These are phyloP conservation scores for Salix dunnii DNA, from an alignment of 345 rosid genomes.

Conservation along the genomic window DNA sequence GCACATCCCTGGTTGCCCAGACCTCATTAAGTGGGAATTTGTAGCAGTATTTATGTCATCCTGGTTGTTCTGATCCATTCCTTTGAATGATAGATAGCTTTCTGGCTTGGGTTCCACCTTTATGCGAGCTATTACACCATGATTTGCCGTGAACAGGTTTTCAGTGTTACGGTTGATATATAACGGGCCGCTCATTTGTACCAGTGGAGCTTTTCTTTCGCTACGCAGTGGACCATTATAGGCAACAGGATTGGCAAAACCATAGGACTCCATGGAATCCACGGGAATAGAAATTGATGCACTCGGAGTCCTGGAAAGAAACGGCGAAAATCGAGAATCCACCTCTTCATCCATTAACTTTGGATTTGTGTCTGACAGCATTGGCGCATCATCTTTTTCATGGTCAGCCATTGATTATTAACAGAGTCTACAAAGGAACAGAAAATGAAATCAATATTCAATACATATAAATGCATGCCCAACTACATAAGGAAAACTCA, in stretches of 20 bases:
- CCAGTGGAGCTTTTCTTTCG: slow-evolving; percentile 45
- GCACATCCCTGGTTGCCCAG: slow-evolving; percentile 84
- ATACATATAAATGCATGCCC: not conserved
- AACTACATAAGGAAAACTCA: not conserved
- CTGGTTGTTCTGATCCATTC: slow-evolving; percentile 39
- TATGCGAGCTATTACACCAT: slow-evolving; percentile 17
- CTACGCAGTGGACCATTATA: slow-evolving; percentile 81
- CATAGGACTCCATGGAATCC: slow-evolving; percentile 45
- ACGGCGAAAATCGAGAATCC: slow-evolving; percentile 35
- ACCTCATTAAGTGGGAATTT: slow-evolving; percentile 70
- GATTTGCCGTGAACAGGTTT: slow-evolving; percentile 27
- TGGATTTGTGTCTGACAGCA: slow-evolving; percentile 43
- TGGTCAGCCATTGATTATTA: slow-evolving; percentile 38
- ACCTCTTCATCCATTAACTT: slow-evolving; percentile 25
- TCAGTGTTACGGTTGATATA: slow-evolving; percentile 36
- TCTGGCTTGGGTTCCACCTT: slow-evolving; percentile 33
- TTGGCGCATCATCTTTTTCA: slow-evolving; percentile 64
- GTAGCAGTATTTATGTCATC: slow-evolving; percentile 38
- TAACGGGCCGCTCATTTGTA: slow-evolving; percentile 75
- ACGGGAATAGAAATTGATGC: slow-evolving; percentile 59
- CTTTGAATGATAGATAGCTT: slow-evolving; percentile 30
- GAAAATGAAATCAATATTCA: not conserved
- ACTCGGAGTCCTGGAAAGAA: slow-evolving; percentile 47
- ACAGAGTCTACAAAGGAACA: slow-evolving; percentile 18
- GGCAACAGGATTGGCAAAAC: slow-evolving; percentile 44